Evolutionary conservation across 108 stramenopile species (phyloP).

Genomic region (Schizochytrium sp.): DNA sequence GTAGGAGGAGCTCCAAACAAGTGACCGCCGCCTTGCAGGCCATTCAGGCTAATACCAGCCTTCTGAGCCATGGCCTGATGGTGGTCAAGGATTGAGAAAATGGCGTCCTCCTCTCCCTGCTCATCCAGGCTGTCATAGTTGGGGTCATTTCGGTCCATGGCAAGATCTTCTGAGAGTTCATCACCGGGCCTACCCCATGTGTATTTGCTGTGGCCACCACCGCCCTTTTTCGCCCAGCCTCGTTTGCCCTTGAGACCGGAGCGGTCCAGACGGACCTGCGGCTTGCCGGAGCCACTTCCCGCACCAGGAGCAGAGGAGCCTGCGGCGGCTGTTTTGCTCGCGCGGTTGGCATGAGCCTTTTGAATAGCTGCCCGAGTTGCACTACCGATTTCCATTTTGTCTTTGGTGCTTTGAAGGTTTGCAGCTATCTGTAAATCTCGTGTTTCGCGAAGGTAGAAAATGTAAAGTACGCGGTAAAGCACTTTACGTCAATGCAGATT

Average conservation of each 20-base stretch:
- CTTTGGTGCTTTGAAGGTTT: no score
- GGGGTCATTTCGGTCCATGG: slow-evolving; percentile 25
- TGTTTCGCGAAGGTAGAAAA: no score
- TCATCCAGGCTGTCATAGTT: slow-evolving; percentile 59
- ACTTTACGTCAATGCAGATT: no score
- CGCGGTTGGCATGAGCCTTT: no score
- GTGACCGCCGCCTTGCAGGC: slow-evolving; percentile 51
- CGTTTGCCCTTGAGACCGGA: slow-evolving; percentile 60
- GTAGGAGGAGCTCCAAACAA: slow-evolving; percentile 26
- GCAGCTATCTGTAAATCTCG: no score
- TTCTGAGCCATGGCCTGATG: slow-evolving; percentile 40
- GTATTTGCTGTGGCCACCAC: slow-evolving; percentile 59
- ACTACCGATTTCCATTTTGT: no score
- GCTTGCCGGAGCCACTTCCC: not conserved
- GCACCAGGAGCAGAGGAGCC: no score
- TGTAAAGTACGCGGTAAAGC: no score
- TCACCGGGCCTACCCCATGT: slow-evolving; percentile 56
- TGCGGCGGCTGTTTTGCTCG: no score
- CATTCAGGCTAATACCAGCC: slow-evolving; percentile 8
- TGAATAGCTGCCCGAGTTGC: no score
- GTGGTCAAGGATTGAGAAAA: slow-evolving; percentile 54
- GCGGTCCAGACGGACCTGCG: not conserved
- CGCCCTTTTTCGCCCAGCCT: slow-evolving; percentile 60
- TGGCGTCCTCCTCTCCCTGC: slow-evolving; percentile 41
- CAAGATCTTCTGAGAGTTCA: not conserved